Conservation (phyloP, 1,284 basidiomycete species). For the Cutaneotrichosporon cutaneum region DNA sequence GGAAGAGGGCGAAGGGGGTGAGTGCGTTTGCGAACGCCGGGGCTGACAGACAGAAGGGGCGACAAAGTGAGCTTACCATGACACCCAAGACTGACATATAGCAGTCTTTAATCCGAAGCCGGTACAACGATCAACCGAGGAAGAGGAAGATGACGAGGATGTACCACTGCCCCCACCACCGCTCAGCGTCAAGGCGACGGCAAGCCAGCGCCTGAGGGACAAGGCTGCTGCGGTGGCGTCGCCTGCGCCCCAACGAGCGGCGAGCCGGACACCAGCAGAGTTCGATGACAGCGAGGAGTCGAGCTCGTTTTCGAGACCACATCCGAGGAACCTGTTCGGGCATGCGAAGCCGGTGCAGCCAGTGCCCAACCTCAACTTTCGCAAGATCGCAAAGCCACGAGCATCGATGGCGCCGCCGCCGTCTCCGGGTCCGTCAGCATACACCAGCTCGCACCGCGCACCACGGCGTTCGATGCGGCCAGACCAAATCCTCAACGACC, state of each 20-base stretch:
- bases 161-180: slow-evolving; percentile 41
- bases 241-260: slow-evolving; percentile 13
- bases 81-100: slow-evolving; percentile 1
- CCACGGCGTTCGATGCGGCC: slow-evolving; percentile 7
- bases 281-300: slow-evolving; percentile 3
- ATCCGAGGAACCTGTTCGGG: background rate
- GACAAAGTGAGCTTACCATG: background rate
- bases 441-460: background rate
- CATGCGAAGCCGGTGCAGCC: background rate
- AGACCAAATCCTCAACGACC: slow-evolving; percentile 41
- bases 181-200: slow-evolving; percentile 37
- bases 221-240: slow-evolving; percentile 7
- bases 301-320: background rate
- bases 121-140: slow-evolving; percentile 11
- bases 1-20: slow-evolving; percentile 11
- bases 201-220: slow-evolving; percentile 17
- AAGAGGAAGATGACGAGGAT: slow-evolving; percentile 17
- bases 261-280: background rate
- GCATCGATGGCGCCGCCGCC: slow-evolving; percentile 26
- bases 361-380: slow-evolving; percentile 16
- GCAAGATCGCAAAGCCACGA: slow-evolving; percentile 25
- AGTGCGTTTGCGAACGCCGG: background rate
- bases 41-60: slow-evolving; percentile 2
- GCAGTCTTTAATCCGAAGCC: slow-evolving; percentile 17
- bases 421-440: slow-evolving; percentile 23